Evolutionary conservation across 768 basidiomycete genomes (phyloP).

Genomic region (Suillus subalutaceus): DNA sequence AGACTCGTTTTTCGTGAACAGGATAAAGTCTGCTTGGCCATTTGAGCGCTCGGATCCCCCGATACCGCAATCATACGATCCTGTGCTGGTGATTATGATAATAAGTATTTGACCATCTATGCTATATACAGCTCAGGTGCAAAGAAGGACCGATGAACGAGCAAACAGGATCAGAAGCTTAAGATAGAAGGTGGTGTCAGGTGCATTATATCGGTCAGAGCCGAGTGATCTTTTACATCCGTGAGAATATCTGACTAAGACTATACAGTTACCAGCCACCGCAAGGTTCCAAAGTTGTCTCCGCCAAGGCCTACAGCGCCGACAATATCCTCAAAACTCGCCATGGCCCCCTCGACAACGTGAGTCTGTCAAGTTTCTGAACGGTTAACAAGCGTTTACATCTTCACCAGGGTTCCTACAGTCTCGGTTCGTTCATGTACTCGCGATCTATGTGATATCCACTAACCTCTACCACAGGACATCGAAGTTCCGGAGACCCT

Average conservation of each 20-base stretch:
- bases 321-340: conserved; percentile 39
- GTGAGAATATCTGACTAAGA: conserved; percentile 34
- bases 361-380: conserved; percentile 34
- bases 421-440: conserved; percentile 42
- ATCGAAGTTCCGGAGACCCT: conserved; percentile 99
- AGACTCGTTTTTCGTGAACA: neutral
- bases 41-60: neutral
- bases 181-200: too few relatives aligned
- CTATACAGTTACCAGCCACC: conserved; percentile 47
- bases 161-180: too few relatives aligned
- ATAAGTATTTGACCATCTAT: too few relatives aligned
- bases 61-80: neutral
- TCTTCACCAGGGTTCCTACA: conserved; percentile 43
- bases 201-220: neutral
- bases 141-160: too few relatives aligned
- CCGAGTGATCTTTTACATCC: neutral
- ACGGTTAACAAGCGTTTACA: conserved; percentile 6
- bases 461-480: conserved; percentile 49
- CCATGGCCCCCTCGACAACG: conserved; percentile 58
- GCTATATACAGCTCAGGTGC: too few relatives aligned
- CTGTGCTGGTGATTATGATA: too few relatives aligned
- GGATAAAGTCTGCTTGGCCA: neutral
- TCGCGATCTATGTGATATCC: conserved; percentile 7
- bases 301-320: conserved; percentile 26
- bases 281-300: conserved; percentile 18